Evolutionary conservation across 148 eudicot species (phyloP), one percentile per base, ranked within the genome.

Genomic region (Tetragonia tetragonoides): DNA sequence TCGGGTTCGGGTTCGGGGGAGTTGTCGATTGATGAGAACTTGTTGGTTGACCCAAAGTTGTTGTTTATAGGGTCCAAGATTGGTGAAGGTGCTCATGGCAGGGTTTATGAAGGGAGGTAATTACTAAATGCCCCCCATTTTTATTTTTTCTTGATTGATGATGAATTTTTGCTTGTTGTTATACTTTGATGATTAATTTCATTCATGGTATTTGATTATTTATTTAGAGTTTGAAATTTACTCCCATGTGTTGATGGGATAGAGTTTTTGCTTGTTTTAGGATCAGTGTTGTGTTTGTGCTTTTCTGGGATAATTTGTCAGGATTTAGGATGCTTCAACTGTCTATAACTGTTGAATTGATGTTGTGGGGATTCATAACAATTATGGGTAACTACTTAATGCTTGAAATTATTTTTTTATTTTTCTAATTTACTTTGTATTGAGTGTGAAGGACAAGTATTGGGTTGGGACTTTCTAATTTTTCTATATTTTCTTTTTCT

Each of bases 31-130:
- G 97, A 93, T 86, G 85, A 88, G 66, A 86, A 79, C 60, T 80
- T 91, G 70, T 85, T 93, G 46, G 91, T 92, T 81, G 95, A 92
- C 86, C 97, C 97, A 3, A 90, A 87, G 76, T 71, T 85, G 81
- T 84, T 92, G 74, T 92, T 88, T 78, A 90, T 92, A 68, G 97
- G 92, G 66, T 81, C 89, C 0, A 90, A 92, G 78, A 88, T 92
- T 81, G 97, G 95, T 21, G 97, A 92, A 78, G 97, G 97, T 49
- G 95, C 97, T 72, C 94, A 92, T 78, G 97, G 95, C 37, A 89
- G 87, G 81, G 97, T 92, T 77, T 92, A 87, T 81, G 83, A 90
- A 86, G 97, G 97, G 81, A 90, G 94, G 97, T 92, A 28, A 57
- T 28, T 28, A 28, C 34, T 28, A 28, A 28, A 28, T 28, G 84